A percentile compares a stretch with the other conserved stretches of the same genome.
Conservation (phyloP, 352 stramenopile genomes). For the Blastocystis sp. region DNA sequence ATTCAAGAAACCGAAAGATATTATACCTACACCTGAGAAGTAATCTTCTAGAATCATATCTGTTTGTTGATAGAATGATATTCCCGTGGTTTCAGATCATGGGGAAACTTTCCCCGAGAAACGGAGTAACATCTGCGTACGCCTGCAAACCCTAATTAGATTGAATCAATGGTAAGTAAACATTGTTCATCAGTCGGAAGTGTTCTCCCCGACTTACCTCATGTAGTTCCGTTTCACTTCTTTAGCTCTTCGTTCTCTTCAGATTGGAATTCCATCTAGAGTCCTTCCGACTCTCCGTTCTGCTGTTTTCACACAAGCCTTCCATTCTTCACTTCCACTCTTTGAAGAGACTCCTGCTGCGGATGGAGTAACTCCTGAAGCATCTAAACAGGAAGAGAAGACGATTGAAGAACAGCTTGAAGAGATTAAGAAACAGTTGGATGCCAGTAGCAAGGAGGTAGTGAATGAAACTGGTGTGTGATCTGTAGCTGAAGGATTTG, state of each 20-base stretch:
- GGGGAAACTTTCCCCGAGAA: background rate
- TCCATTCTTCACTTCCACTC: constrained; percentile 2
- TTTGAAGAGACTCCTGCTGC: background rate
- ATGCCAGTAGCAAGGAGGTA: constrained; percentile 12
- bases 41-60: background rate
- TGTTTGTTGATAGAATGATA: background rate
- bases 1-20: background rate
- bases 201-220: background rate
- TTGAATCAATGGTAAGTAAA: too few species aligned
- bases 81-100: background rate
- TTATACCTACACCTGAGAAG: background rate
- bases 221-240: constrained; percentile 28
- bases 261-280: background rate
- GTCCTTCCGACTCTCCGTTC: background rate
- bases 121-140: too few species aligned
- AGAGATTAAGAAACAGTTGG: constrained; percentile 37
- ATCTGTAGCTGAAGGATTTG: constrained; percentile 35
- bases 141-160: too few species aligned
- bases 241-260: background rate
- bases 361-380: background rate
- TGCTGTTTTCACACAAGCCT: background rate
- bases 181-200: too few species aligned
- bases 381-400: constrained; percentile 5
- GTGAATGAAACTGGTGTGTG: background rate
- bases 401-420: constrained; percentile 30